Percentiles rank a stretch among this genome's conserved stretches.
Conservation (phyloP, 441 rosid species). For the Pelargonium australe region DNA sequence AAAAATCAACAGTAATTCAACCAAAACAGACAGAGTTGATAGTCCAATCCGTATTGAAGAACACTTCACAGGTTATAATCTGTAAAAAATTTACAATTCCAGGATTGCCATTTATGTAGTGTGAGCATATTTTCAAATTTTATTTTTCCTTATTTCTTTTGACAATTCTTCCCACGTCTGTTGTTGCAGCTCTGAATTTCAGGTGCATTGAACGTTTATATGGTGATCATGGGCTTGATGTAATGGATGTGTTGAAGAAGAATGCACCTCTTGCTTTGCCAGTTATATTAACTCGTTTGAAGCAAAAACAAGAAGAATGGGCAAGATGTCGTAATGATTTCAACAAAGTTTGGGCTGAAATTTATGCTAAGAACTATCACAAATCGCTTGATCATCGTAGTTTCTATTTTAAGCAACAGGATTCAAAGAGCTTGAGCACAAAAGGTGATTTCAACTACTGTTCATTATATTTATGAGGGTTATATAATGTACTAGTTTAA, state of each 20-base stretch:
- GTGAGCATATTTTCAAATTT: constrained; percentile 6
- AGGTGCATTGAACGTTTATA: constrained; percentile 94
- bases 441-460: constrained; percentile 54
- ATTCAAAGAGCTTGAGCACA: constrained; percentile 79
- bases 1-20: constrained; percentile 56
- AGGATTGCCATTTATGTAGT: constrained; percentile 1
- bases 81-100: constrained; percentile 15
- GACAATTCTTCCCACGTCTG: constrained; percentile 19
- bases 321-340: constrained; percentile 86
- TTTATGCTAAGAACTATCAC: constrained; percentile 88
- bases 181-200: constrained; percentile 59
- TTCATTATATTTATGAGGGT: neutral
- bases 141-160: neutral
- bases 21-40: constrained; percentile 36
- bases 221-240: constrained; percentile 98
- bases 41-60: constrained; percentile 62
- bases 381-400: constrained; percentile 97
- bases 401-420: constrained; percentile 96
- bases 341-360: constrained; percentile 97
- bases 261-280: constrained; percentile 84
- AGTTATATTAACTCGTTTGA: constrained; percentile 80
- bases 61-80: constrained; percentile 67
- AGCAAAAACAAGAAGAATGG: constrained; percentile 99
- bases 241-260: constrained; percentile 76
- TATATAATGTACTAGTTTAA: constrained; percentile 8